Evolutionary conservation across 345 rosid genomes (phyloP).

Genomic region (Aquilaria sinensis): DNA sequence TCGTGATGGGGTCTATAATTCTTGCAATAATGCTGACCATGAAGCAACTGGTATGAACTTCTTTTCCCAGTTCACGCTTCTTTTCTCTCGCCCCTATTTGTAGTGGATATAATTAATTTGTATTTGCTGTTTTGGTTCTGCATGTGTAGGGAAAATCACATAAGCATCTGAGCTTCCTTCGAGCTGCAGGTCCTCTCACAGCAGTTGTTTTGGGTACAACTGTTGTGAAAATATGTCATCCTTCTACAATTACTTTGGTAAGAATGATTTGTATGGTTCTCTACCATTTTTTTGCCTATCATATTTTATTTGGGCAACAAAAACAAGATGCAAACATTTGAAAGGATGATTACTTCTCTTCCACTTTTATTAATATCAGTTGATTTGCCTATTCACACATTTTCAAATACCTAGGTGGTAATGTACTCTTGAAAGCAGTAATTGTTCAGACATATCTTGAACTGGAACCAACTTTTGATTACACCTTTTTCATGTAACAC

Average conservation of each 20-base stretch:
- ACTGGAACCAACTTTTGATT: no score
- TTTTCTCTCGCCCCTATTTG: not conserved
- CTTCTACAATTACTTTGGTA: slow-evolving; percentile 85
- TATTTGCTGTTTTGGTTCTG: slow-evolving; percentile 12
- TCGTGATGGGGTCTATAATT: slow-evolving; percentile 87
- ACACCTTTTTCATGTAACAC: no score
- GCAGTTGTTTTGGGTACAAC: slow-evolving; percentile 83
- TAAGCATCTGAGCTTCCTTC: slow-evolving; percentile 74
- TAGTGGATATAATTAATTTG: no score
- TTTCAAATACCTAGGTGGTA: no score
- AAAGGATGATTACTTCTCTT: not conserved
- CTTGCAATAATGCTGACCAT: slow-evolving; percentile 75
- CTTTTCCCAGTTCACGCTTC: slow-evolving; percentile 1
- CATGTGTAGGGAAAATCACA: slow-evolving; percentile 78
- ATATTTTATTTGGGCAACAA: no score
- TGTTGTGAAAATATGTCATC: slow-evolving; percentile 74
- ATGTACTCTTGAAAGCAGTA: no score
- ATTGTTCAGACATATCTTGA: no score
- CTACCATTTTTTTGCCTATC: no score
- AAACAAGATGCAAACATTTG: not conserved
- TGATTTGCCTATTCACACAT: not conserved
- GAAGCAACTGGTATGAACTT: slow-evolving; percentile 79
- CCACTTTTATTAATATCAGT: slow-evolving; percentile 7
- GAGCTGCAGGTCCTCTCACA: slow-evolving; percentile 93
- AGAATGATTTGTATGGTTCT: slow-evolving; percentile 17